A percentile compares a stretch with the other conserved stretches of the same genome.
These are phyloP conservation scores for Neurospora sublineolata DNA, from an alignment of 495 filamentous ascomycete species.

Conservation along the genomic window DNA sequence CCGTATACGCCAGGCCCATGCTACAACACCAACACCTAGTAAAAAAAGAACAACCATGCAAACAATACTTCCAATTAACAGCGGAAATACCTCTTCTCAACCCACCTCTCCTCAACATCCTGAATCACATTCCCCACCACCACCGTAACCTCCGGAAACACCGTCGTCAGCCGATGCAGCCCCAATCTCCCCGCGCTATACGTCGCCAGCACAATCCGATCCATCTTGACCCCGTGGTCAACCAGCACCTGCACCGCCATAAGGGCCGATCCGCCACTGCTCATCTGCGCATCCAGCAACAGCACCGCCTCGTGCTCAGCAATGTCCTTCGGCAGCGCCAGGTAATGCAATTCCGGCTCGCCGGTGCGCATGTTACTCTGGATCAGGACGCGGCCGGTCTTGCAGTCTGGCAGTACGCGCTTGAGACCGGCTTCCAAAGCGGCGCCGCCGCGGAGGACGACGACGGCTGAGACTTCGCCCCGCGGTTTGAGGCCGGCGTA, in stretches of 20 bases:
- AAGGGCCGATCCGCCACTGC: slow-evolving; percentile 79
- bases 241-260: slow-evolving; percentile 93
- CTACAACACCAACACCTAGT: neutral
- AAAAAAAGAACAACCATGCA: neutral
- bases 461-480: slow-evolving; percentile 74
- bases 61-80: slow-evolving; percentile 9
- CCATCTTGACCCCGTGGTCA: slow-evolving; percentile 83
- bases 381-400: slow-evolving; percentile 78
- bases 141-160: slow-evolving; percentile 74
- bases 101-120: slow-evolving; percentile 27
- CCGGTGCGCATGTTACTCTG: slow-evolving; percentile 74
- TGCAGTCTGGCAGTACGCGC: slow-evolving; percentile 82
- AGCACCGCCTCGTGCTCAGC: slow-evolving; percentile 64
- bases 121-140: slow-evolving; percentile 61
- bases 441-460: slow-evolving; percentile 77
- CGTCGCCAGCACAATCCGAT: slow-evolving; percentile 49
- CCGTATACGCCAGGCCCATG: neutral
- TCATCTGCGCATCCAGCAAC: slow-evolving; percentile 87
- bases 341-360: slow-evolving; percentile 86
- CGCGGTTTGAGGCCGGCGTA: slow-evolving; percentile 58
- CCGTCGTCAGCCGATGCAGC: slow-evolving; percentile 67
- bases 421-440: slow-evolving; percentile 79
- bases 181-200: slow-evolving; percentile 37
- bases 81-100: slow-evolving; percentile 27
- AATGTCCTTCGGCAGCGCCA: slow-evolving; percentile 62